Evolutionary conservation across 768 basidiomycete species (phyloP).

Genomic region (Naganishia onofrii): DNA sequence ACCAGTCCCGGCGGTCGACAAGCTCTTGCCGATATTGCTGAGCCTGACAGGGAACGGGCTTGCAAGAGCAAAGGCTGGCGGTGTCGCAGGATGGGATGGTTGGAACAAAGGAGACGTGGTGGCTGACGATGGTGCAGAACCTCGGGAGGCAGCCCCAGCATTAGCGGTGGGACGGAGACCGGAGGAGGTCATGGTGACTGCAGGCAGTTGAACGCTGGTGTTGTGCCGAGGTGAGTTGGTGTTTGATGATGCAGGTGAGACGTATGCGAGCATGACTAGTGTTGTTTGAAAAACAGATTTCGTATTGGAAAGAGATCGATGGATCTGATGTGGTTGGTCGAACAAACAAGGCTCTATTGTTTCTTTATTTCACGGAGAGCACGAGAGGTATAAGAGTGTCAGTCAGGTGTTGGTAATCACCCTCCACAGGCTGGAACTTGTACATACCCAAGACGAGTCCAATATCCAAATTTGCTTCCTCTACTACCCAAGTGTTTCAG

Average conservation of each 20-base stretch:
- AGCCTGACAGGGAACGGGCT: constrained; percentile 17
- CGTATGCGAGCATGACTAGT: constrained; percentile 24
- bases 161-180: constrained; percentile 5
- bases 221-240: constrained; percentile 20
- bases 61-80: constrained; percentile 25
- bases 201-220: constrained; percentile 14
- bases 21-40: constrained; percentile 11
- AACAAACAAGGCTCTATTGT: no score
- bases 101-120: constrained; percentile 17
- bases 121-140: constrained; percentile 9
- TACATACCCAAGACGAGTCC: background rate
- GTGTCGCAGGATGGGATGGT: constrained; percentile 24
- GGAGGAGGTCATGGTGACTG: constrained; percentile 2
- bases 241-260: constrained; percentile 23
- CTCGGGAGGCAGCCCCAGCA: constrained; percentile 4
- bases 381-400: background rate
- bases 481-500: background rate
- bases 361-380: no score
- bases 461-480: constrained; percentile 1
- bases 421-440: background rate
- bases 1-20: background rate
- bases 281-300: background rate
- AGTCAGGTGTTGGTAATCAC: constrained; percentile 7
- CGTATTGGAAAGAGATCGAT: background rate
- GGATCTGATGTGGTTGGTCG: background rate